Evolutionary conservation across 768 basidiomycete species (phyloP).

Genomic region (Podaxis sp.): DNA sequence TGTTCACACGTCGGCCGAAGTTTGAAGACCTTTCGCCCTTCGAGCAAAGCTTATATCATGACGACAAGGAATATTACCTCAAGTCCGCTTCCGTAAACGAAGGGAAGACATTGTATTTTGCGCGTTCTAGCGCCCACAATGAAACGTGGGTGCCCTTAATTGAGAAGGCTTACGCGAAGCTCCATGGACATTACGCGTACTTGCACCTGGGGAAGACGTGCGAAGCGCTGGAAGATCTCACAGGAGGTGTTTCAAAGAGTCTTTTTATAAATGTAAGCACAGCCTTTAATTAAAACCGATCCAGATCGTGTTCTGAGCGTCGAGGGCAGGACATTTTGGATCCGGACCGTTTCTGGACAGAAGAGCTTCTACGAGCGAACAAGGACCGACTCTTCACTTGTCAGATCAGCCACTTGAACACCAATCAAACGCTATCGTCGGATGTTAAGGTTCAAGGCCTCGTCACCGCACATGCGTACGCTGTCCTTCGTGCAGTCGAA

Average conservation of each 20-base stretch:
- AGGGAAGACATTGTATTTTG: conserved; percentile 49
- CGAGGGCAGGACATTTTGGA: conserved; percentile 46
- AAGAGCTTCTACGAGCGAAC: conserved; percentile 45
- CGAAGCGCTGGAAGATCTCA: conserved; percentile 56
- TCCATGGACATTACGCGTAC: conserved; percentile 44
- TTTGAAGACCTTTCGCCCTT: conserved; percentile 41
- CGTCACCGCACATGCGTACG: conserved; percentile 43
- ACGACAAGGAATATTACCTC: conserved; percentile 46
- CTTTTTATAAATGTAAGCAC: conserved; percentile 22
- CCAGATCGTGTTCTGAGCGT: background rate
- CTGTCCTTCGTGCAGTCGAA: conserved; percentile 41
- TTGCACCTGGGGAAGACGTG: conserved; percentile 34
- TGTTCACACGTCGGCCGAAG: conserved; percentile 48
- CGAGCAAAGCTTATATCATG: conserved; percentile 47
- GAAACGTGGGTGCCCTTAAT: conserved; percentile 57
- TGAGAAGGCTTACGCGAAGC: conserved; percentile 57
- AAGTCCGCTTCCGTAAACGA: conserved; percentile 41
- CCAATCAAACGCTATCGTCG: conserved; percentile 24
- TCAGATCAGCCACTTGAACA: conserved; percentile 33
- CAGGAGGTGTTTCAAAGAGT: conserved; percentile 34
- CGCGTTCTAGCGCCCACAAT: conserved; percentile 40
- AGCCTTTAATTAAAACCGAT: background rate
- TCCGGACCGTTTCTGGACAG: conserved; percentile 45
- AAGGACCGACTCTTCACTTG: conserved; percentile 50
- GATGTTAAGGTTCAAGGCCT: conserved; percentile 33